These are phyloP conservation scores for Physcomitrium patens DNA, from an alignment of 225 moss, liverwort and hornwort genomes.

Conservation along the genomic window DNA sequence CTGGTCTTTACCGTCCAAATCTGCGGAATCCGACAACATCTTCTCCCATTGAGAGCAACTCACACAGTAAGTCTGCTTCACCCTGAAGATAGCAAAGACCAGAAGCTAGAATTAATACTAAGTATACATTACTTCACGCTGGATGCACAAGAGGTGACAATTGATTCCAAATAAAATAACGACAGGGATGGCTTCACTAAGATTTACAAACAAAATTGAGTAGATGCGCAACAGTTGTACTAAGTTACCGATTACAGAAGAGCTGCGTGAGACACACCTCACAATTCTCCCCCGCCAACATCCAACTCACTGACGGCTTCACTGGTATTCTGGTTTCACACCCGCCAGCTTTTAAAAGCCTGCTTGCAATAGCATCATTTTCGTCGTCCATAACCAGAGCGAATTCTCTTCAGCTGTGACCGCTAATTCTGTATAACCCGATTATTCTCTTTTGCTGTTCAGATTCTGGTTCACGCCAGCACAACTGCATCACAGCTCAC, in stretches of 20 bases:
- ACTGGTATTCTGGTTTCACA: slow-evolving; percentile 53
- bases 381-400: slow-evolving; percentile 47
- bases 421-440: background rate
- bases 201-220: background rate
- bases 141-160: background rate
- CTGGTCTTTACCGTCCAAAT: background rate
- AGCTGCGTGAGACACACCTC: slow-evolving; percentile 51
- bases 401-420: background rate
- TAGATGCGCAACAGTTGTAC: background rate
- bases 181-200: background rate
- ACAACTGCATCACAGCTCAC: slow-evolving; percentile 14
- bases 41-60: slow-evolving; percentile 47
- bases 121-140: background rate
- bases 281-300: slow-evolving; percentile 44
- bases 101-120: background rate
- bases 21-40: background rate
- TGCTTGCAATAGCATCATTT: slow-evolving; percentile 34
- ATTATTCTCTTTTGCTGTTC: background rate
- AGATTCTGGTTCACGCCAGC: background rate
- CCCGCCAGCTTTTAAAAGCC: slow-evolving; percentile 37
- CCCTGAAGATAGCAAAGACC: slow-evolving; percentile 25
- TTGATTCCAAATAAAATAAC: background rate
- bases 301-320: slow-evolving; percentile 57
- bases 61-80: slow-evolving; percentile 50
- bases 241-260: slow-evolving; percentile 53